These are phyloP conservation scores for Limnanthes douglasii DNA, from an alignment of 345 rosid genomes.

Conservation along the genomic window DNA sequence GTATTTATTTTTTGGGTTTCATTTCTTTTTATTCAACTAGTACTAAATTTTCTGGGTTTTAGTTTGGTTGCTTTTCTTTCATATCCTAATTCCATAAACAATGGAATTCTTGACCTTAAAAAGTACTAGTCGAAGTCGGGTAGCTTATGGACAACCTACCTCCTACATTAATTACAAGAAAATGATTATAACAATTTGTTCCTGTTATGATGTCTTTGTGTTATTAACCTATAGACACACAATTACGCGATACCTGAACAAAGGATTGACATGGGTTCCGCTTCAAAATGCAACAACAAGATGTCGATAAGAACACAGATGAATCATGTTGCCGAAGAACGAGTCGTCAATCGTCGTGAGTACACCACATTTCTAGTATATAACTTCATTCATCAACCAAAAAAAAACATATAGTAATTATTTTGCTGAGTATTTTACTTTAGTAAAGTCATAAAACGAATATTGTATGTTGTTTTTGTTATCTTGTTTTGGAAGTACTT, in stretches of 20 bases:
- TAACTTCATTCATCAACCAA: background rate
- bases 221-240: slow-evolving; percentile 21
- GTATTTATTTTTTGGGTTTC: slow-evolving; percentile 7
- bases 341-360: slow-evolving; percentile 73
- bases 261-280: slow-evolving; percentile 42
- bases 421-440: too few species aligned
- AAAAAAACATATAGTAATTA: too few species aligned
- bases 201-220: too few species aligned
- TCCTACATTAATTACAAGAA: too few species aligned
- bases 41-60: background rate
- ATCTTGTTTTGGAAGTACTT: too few species aligned
- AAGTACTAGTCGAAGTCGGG: too few species aligned
- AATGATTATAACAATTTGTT: too few species aligned
- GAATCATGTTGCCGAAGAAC: slow-evolving; percentile 20
- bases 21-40: background rate
- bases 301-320: slow-evolving; percentile 27
- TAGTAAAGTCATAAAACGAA: background rate
- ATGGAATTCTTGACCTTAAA: background rate
- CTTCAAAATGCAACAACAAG: slow-evolving; percentile 46
- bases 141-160: too few species aligned
- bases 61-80: slow-evolving; percentile 1
- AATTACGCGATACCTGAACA: slow-evolving; percentile 22
- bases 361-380: background rate
- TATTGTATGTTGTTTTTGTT: background rate
- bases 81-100: background rate